These are phyloP conservation scores for Lathyrus sativus DNA, from an alignment of 306 rosid species.

Conservation along the genomic window DNA sequence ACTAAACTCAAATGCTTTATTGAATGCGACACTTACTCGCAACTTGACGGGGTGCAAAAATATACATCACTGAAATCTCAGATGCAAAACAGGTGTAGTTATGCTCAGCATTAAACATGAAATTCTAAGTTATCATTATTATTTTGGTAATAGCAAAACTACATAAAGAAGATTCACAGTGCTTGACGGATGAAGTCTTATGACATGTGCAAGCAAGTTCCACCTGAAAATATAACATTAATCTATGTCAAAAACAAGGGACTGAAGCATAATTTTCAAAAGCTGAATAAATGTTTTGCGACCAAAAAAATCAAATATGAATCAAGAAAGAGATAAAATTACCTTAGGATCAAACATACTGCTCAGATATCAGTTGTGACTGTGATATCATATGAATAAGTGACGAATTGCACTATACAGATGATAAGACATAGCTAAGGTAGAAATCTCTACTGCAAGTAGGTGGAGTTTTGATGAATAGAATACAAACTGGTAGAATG, in stretches of 20 bases:
- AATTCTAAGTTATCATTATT: conserved; percentile 37
- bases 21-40: conserved; percentile 26
- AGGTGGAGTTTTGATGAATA: conserved; percentile 51
- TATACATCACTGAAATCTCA: conserved; percentile 19
- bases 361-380: conserved; percentile 61
- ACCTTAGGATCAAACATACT: conserved; percentile 75
- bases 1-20: conserved; percentile 39
- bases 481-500: conserved; percentile 47
- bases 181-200: conserved; percentile 55
- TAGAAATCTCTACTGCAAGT: conserved; percentile 48
- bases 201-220: conserved; percentile 64
- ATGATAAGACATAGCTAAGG: conserved; percentile 52
- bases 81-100: conserved; percentile 24
- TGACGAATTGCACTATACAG: conserved; percentile 45
- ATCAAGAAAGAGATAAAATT: conserved; percentile 27
- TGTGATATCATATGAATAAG: conserved; percentile 53
- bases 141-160: conserved; percentile 16
- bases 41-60: conserved; percentile 27
- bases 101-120: conserved; percentile 22
- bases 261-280: conserved; percentile 3
- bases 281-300: conserved; percentile 24
- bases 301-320: background rate
- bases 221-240: conserved; percentile 59
- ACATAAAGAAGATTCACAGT: conserved; percentile 36
- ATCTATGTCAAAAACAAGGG: background rate